phyloP scores from a whole-genome alignment of 768 basidiomycete species.

The Boletus rufocinnamomeus region DNA sequence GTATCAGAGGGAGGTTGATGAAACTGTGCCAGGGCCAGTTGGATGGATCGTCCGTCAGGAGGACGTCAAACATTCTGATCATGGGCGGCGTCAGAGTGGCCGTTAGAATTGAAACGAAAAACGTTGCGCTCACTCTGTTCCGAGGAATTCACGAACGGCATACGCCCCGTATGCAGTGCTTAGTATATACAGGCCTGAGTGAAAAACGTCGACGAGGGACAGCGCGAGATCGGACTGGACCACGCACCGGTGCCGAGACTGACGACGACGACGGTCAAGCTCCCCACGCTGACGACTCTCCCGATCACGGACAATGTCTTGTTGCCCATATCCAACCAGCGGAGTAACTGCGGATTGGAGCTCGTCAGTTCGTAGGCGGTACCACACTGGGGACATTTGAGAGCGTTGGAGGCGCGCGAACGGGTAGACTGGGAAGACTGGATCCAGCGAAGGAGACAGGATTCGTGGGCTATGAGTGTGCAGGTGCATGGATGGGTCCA shows the following conservation, averaged over 20 bases:
- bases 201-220: conserved; percentile 11
- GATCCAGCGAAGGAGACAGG: conserved; percentile 80
- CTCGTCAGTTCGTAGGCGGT: conserved; percentile 67
- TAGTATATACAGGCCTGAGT: conserved; percentile 47
- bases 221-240: neutral
- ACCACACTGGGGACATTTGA: conserved; percentile 81
- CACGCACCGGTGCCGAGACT: conserved; percentile 64
- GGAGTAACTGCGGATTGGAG: conserved; percentile 54
- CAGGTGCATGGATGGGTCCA: conserved; percentile 86
- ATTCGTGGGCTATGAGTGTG: conserved; percentile 78
- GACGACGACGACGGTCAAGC: conserved; percentile 50
- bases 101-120: neutral
- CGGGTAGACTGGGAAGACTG: conserved; percentile 62
- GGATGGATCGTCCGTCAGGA: conserved; percentile 66
- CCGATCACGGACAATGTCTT: conserved; percentile 51
- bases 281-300: conserved; percentile 50
- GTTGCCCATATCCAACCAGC: conserved; percentile 53
- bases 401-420: conserved; percentile 57
- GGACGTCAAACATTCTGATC: conserved; percentile 57
- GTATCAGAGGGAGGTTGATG: conserved; percentile 72
- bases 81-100: neutral
- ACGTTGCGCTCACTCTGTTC: conserved; percentile 52
- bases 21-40: conserved; percentile 80
- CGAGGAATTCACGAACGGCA: conserved; percentile 69
- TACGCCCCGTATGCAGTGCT: conserved; percentile 72